Evolutionary conservation across 495 filamentous ascomycete genomes (phyloP), one percentile per base, ranked within the genome.

Genomic region (Chaetomium tenue): DNA sequence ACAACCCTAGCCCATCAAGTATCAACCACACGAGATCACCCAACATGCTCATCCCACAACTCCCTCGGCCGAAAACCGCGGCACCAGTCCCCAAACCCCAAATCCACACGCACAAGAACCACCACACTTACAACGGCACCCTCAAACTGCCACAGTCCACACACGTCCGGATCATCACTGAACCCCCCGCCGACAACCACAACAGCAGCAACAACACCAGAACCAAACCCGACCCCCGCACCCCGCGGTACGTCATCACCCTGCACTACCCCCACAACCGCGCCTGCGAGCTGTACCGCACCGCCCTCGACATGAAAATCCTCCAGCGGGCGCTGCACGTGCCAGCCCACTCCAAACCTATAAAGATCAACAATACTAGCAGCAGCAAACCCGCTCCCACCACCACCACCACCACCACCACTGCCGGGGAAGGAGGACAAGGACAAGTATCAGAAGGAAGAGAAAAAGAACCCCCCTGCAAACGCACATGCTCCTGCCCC

Each of bases 241-340:
- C 22, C 48, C 37, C 2, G 25, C 23, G 18, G 2, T 44, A 40
- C 53, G 58, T 18, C 47, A 65, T 76, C 22, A 68, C 60, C 16
- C 71, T 76, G 2, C 67, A 65, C 63, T 76, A 74, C 57, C 8
- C 51, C 22, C 65, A 64, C 40, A 75, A 76, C 71, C 71, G 74
- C 12, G 71, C 74, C 30, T 76, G 74, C 69, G 67, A 64, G 33
- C 63, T 76, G 58, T 64, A 63, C 63, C 72, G 72, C 44, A 57
- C 68, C 28, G 55, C 57, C 33, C 65, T 69, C 44, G 72, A 76
- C 58, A 71, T 76, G 50, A 37, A n/a, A 16, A 3, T 8, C 5
- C 61, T 76, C 48, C 42, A 13, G 7, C 54, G 25, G 6, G 26
- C 20, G 23, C 30, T 56, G 4, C 42, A 8, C 40, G 33, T 37